Evolutionary conservation across 1,284 basidiomycete genomes (phyloP), one percentile per base, ranked within the genome.

Genomic region (Pseudozyma flocculosa): DNA sequence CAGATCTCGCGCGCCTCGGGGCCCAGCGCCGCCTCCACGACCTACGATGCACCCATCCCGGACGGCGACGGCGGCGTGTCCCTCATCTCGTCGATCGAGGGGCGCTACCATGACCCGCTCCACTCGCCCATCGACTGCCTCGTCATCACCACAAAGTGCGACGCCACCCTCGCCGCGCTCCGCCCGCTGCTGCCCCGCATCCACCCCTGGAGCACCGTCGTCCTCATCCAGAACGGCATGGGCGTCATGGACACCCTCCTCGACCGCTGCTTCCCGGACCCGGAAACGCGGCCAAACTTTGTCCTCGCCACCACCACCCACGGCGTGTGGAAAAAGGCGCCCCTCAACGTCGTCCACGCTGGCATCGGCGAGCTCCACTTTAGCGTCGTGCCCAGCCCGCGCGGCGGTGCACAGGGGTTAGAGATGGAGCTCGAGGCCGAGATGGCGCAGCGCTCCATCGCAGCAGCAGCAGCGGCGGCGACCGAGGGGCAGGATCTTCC

Each of bases 201-300:
- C 24, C 82, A 83, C 4, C 79, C 83, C 0, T 78, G 83, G 47
- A 88, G 87, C 40, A 95, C 92, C 23, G 85, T 97, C 61, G 88
- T 94, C 1, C 84, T 98, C 7, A 79, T 95, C 45, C 90, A 95
- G 75, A 96, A 96, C 77, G 93, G 77, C 82, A 83, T 95, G 86
- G 93, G 92, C 17, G 82, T 94, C 15, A 88, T 92, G 78, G 92
- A 97, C 70, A 80, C 85, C 58, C 82, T 96, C 47, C 78, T 90
- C 40, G 78, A 81, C 15, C 76, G 82, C 17, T 71, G 91, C 42
- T 98, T 93, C 80, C 86, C 83, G 37, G 86, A 92, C 71, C 84
- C 86, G 10, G 74, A 80, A 15, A 80, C 81, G 21, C 85, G 92
- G 32, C 94, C 94, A 7, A 86, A 90, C 73, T 90, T 97, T 77